Evolutionary conservation across 371 early-diverging fungal species (phyloP), one percentile per base, ranked within the genome.

Genomic region (Chytridiales sp.): DNA sequence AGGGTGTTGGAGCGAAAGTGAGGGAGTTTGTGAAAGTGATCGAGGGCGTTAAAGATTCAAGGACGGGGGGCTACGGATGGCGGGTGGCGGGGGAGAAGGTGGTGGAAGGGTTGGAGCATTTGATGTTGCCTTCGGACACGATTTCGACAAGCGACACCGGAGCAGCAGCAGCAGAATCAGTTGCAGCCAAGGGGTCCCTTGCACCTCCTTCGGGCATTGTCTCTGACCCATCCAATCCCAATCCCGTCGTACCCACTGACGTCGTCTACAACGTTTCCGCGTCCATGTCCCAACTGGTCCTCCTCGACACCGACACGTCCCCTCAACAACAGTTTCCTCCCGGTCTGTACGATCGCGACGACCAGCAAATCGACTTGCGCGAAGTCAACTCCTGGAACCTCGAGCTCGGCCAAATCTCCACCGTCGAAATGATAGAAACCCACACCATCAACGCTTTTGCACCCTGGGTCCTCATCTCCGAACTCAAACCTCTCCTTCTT

Each of bases 371-470:
- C 24, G 79, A 79, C 58, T 48, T 79, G 36, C 56, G 76, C 19
- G 27, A 42, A 8, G 55, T 51, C 34, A 79, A 79, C 62, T 69
- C 70, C 15, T 79, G 79, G 79, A 70, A 59, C 19, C 57, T 59
- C 26, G 69, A 69, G 34, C 36, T 79, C 19, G 76, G 76, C 15
- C 61, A 75, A 46, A 69, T 78, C 30, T 52, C 55, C 27, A 69
- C 76, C 1, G 62, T 74, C 17, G 79, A 78, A 48, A 73, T 75
- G 73, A 59, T 78, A 35, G 79, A 78, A 42, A 76, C 76, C 59
- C 79, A 78, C 43, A 67, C 66, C 29, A 78, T 78, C 67, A 78
- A 78, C 61, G 38, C 73, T 21, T 74, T 76, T 66, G 79, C 75
- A 26, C 79, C 79, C 13, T 79, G 73, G 73, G 56, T 75, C 1